Base-by-base conservation (phyloP, 2,329 filamentous ascomycete genomes). In the Fusarium bulbicola region DNA sequence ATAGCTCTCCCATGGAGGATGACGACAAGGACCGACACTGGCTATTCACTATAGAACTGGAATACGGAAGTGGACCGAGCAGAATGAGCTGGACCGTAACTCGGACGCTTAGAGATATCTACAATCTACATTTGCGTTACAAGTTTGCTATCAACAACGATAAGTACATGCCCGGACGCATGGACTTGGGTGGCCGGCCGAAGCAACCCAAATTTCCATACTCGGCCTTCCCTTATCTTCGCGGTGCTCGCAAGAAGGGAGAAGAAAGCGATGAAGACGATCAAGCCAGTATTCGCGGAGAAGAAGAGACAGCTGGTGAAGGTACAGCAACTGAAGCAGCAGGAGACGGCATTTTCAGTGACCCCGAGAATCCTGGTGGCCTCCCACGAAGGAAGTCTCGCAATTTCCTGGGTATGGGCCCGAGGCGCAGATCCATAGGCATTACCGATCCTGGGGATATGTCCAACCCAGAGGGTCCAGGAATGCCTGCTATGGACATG, bases 1-100 rank as follows among this genome's bases (percentile, higher is more conserved):
- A 98, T 77, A 97, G 94, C 77, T 85, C 86, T 16, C 90, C 91
- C 16, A 89, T 91, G 68, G 90, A 93, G 47, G 90, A 89, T 63
- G 87, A 88, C 59, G 87, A 88, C 66, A 88, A 85, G 74, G 87
- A 91, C 70, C 85, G 95, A 36, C 96, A 98, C 81, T 91, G 93
- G 78, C 88, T 96, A 14, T 97, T 98, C 81, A 92, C 92, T 49
- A 95, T 99, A 63, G 94, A 97, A 76, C 86, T 99, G 21, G 96
- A 99, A 80, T 99, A 99, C 80, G 96, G 96, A 20, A 98, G 93
- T 79, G 97, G 96, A 1, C 90, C 96, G 63, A 98, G 95, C 61
- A 90, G 96, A 64, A 98, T 99, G 97, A 94, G 93, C 79, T 99
- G 96, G 96, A 92, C 93, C 24, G 93, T 99, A 66, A 91, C 94